Evolutionary conservation across 306 rosid species (phyloP).

Genomic region (Medicago truncatula): DNA sequence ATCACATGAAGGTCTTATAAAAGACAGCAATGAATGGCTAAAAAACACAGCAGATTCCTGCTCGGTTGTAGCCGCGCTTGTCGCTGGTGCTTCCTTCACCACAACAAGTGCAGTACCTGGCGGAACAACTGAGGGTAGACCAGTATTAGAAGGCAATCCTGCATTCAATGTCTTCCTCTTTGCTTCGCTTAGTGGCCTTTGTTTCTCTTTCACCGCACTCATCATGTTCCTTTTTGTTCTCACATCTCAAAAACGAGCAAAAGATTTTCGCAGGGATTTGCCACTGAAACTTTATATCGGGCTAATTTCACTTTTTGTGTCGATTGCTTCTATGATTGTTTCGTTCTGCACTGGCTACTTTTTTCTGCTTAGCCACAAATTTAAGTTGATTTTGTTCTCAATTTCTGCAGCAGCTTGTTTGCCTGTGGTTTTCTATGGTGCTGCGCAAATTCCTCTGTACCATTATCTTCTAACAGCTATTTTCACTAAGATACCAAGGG

Average conservation of each 20-base stretch:
- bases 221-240: not conserved
- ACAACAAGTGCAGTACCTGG: not conserved
- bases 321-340: conserved; percentile 56
- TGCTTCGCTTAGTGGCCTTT: not conserved
- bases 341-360: conserved; percentile 62
- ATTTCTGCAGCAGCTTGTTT: conserved; percentile 51
- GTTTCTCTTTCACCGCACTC: not conserved
- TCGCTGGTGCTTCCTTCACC: not conserved
- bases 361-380: conserved; percentile 45
- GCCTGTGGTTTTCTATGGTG: conserved; percentile 56
- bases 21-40: not conserved
- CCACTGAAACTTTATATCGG: conserved; percentile 61
- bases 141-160: not conserved
- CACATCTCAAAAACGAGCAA: not conserved
- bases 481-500: conserved; percentile 38
- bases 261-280: not conserved
- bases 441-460: conserved; percentile 61
- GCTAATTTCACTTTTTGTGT: conserved; percentile 56
- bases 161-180: not conserved
- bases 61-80: not conserved
- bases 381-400: conserved; percentile 39
- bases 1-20: not conserved
- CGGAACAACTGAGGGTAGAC: not conserved
- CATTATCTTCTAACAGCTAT: conserved; percentile 58
- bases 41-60: not conserved